phyloP scores from a whole-genome alignment of 2,329 filamentous ascomycete genomes.

The Reticulascus tulasneorum region DNA sequence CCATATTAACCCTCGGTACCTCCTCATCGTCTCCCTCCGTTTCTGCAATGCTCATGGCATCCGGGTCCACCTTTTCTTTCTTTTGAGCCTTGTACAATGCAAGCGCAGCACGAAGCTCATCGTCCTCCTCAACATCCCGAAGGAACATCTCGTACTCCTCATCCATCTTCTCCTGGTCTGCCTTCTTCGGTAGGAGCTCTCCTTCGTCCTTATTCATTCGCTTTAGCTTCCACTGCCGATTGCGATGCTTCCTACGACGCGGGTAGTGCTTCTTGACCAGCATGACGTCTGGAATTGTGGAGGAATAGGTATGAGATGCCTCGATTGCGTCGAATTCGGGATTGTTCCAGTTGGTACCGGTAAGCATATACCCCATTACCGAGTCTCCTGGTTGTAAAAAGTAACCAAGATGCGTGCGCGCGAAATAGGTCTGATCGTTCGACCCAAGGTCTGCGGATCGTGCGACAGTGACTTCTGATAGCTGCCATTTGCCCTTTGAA shows the following conservation, averaged over 20 bases:
- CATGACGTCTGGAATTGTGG: constrained; percentile 83
- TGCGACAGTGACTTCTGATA: constrained; percentile 85
- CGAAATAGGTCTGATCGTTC: constrained; percentile 86
- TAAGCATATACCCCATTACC: constrained; percentile 84
- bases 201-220: constrained; percentile 88
- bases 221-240: constrained; percentile 89
- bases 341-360: constrained; percentile 91
- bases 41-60: constrained; percentile 66
- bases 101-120: constrained; percentile 78
- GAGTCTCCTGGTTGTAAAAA: constrained; percentile 87
- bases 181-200: constrained; percentile 79
- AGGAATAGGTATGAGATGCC: constrained; percentile 68
- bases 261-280: constrained; percentile 97
- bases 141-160: constrained; percentile 97
- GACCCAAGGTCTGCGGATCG: constrained; percentile 79
- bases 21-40: constrained; percentile 61
- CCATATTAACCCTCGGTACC: constrained; percentile 68
- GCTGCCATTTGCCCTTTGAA: constrained; percentile 74
- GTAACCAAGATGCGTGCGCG: constrained; percentile 82
- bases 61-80: constrained; percentile 47
- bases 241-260: constrained; percentile 76
- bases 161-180: constrained; percentile 84
- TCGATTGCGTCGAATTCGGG: constrained; percentile 80
- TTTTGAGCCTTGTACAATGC: constrained; percentile 75
- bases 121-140: constrained; percentile 92